Evolutionary conservation across 169 alveolate species (phyloP).

Genomic region (Plasmodium sp.): DNA sequence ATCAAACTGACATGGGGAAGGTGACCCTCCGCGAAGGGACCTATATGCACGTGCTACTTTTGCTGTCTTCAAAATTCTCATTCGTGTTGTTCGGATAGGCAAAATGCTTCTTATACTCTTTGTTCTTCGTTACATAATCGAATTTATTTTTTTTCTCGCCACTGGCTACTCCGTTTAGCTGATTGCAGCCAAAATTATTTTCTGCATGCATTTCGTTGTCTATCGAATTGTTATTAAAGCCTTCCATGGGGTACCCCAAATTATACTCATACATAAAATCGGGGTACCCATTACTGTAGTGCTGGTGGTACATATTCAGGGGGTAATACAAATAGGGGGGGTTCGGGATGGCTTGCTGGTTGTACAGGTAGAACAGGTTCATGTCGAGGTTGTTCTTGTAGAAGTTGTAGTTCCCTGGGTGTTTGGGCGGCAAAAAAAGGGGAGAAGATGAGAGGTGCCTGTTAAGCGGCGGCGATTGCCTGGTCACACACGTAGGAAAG

Average conservation of each 20-base stretch:
- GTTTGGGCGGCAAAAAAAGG: background rate
- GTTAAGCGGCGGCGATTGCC: background rate
- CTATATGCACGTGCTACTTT: conserved; percentile 28
- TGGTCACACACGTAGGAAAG: too few species aligned
- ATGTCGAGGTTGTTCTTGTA: conserved; percentile 52
- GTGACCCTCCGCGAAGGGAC: background rate
- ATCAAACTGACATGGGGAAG: background rate
- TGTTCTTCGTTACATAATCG: conserved; percentile 24
- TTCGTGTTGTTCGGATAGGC: background rate
- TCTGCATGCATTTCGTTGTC: conserved; percentile 19
- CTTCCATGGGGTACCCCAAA: conserved; percentile 22
- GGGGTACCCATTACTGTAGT: conserved; percentile 11
- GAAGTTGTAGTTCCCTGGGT: conserved; percentile 35
- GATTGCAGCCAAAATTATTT: conserved; percentile 11
- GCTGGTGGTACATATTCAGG: conserved; percentile 5
- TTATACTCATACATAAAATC: conserved; percentile 56
- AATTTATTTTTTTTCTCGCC: conserved; percentile 34
- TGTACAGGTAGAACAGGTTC: conserved; percentile 48
- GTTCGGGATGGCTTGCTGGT: conserved; percentile 12
- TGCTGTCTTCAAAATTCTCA: conserved; percentile 33
- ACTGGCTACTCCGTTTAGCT: conserved; percentile 1
- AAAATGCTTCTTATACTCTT: conserved; percentile 33
- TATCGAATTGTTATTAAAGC: background rate
- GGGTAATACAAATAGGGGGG: conserved; percentile 41
- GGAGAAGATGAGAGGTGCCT: background rate